These are phyloP conservation scores for Zymoseptoria ardabiliae DNA, from an alignment of 2,329 filamentous ascomycete genomes.

Conservation along the genomic window DNA sequence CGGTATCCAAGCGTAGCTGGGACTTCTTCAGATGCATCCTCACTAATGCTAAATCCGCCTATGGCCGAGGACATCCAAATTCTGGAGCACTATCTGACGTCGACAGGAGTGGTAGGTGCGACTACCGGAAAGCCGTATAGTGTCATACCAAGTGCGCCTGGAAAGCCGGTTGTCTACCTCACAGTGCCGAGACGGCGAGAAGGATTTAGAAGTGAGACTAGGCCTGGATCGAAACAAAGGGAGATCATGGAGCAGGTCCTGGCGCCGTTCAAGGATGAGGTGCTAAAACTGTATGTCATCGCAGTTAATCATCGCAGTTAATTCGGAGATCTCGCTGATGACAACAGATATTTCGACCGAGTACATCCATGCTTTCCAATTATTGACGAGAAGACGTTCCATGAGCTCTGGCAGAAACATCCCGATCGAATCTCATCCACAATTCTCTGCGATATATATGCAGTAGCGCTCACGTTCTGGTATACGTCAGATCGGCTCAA, in stretches of 20 bases:
- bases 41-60: conserved; percentile 35
- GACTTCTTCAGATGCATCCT: conserved; percentile 27
- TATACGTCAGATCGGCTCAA: conserved; percentile 30
- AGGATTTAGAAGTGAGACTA: conserved; percentile 30
- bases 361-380: conserved; percentile 35
- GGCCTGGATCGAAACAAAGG: conserved; percentile 33
- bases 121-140: conserved; percentile 38
- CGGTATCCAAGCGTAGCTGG: conserved; percentile 23
- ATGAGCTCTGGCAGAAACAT: conserved; percentile 30
- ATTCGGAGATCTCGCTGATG: too few relatives aligned
- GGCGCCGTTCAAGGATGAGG: conserved; percentile 32
- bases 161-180: conserved; percentile 35
- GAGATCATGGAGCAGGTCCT: conserved; percentile 38
- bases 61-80: conserved; percentile 37
- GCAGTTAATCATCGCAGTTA: too few relatives aligned
- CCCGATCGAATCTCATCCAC: conserved; percentile 30
- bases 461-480: conserved; percentile 33
- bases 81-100: conserved; percentile 33
- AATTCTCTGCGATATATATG: conserved; percentile 35
- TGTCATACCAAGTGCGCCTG: conserved; percentile 41
- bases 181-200: conserved; percentile 45
- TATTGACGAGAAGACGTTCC: conserved; percentile 33
- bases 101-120: conserved; percentile 22
- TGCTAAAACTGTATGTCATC: conserved; percentile 34
- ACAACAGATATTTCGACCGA: conserved; percentile 33